Evolutionary conservation across 345 rosid species (phyloP).

Genomic region (Salix arbutifolia): DNA sequence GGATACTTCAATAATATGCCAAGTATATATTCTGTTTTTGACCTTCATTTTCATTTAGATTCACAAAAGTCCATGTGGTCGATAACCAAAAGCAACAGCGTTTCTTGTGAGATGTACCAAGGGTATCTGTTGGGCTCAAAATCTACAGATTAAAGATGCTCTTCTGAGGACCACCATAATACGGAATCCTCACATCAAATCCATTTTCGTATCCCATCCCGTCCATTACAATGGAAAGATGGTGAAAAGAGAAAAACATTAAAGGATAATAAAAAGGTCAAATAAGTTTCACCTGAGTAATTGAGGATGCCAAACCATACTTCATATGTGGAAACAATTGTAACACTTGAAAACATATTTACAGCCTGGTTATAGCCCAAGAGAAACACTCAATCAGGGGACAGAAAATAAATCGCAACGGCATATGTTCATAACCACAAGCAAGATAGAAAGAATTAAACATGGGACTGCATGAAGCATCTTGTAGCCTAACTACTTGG

Average conservation of each 20-base stretch:
- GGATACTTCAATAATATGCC: constrained; percentile 21
- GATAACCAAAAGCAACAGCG: constrained; percentile 15
- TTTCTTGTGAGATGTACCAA: constrained; percentile 24
- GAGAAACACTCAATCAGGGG: not conserved
- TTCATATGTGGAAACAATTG: constrained; percentile 14
- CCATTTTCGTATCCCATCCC: constrained; percentile 12
- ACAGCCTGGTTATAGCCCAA: constrained; percentile 15
- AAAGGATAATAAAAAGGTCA: constrained; percentile 1
- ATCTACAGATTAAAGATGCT: constrained; percentile 6
- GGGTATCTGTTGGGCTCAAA: constrained; percentile 17
- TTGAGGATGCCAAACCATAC: constrained; percentile 15
- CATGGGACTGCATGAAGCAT: not conserved
- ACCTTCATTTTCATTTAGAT: constrained; percentile 21
- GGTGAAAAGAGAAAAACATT: constrained; percentile 9
- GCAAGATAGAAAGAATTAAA: not conserved
- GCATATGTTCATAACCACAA: not conserved
- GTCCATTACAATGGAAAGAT: constrained; percentile 8
- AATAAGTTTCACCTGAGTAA: constrained; percentile 19
- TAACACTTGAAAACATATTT: constrained; percentile 6
- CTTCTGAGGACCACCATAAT: constrained; percentile 39
- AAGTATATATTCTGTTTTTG: constrained; percentile 13
- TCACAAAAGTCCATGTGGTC: constrained; percentile 16
- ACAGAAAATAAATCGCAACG: not conserved
- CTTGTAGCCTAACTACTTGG: not conserved
- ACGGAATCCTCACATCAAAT: constrained; percentile 21